These are phyloP conservation scores for Fusarium virguliforme DNA, from an alignment of 2,329 filamentous ascomycete species.

Conservation along the genomic window DNA sequence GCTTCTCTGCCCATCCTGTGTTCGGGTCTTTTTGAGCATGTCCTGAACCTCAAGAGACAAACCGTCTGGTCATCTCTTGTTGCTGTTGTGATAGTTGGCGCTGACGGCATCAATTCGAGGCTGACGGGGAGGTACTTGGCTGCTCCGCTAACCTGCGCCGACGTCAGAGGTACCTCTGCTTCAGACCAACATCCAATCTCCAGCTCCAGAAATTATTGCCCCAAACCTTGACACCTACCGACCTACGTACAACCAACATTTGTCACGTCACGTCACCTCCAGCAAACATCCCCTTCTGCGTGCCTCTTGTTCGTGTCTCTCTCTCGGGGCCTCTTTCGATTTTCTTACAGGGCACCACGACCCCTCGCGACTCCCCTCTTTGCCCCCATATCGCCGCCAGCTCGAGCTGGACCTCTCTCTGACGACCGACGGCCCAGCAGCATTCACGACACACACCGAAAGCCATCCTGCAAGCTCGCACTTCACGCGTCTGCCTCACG, in stretches of 20 bases:
- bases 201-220: slow-evolving; percentile 46
- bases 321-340: slow-evolving; percentile 12
- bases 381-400: neutral
- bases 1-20: slow-evolving; percentile 10
- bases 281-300: slow-evolving; percentile 17
- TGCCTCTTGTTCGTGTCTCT: slow-evolving; percentile 27
- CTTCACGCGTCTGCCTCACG: neutral
- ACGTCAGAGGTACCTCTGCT: slow-evolving; percentile 38
- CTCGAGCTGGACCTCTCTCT: slow-evolving; percentile 28
- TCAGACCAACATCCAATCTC: slow-evolving; percentile 34
- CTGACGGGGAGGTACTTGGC: slow-evolving; percentile 31
- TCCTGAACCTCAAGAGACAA: neutral
- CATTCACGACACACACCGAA: slow-evolving; percentile 25
- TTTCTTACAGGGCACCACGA: slow-evolving; percentile 3
- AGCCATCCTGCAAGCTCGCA: neutral
- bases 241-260: slow-evolving; percentile 33
- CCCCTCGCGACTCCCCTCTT: slow-evolving; percentile 23
- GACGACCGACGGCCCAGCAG: slow-evolving; percentile 30
- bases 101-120: neutral
- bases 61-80: neutral
- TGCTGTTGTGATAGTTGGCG: neutral
- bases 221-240: slow-evolving; percentile 45
- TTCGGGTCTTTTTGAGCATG: neutral
- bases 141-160: slow-evolving; percentile 14
- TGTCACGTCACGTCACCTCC: slow-evolving; percentile 40